These are phyloP conservation scores for Coemansia aciculifera DNA, from an alignment of 192 early-diverging fungal species.

Conservation along the genomic window DNA sequence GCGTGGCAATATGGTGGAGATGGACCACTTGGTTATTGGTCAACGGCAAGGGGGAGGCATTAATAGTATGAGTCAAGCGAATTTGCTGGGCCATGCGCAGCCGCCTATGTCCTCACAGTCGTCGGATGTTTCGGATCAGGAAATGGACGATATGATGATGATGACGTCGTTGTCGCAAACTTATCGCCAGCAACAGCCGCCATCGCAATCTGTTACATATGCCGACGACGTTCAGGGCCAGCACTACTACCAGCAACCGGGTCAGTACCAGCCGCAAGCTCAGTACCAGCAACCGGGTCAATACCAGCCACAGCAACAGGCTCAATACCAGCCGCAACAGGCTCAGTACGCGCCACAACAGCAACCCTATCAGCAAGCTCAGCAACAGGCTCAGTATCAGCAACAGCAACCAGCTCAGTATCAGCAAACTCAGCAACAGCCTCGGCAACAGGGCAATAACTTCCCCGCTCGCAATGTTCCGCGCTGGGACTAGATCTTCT, in stretches of 20 bases:
- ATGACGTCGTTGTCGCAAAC: conserved; percentile 12
- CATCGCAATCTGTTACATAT: conserved; percentile 2
- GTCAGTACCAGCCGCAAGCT: neutral
- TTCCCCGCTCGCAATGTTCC: conserved; percentile 26
- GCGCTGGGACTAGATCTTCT: conserved; percentile 30
- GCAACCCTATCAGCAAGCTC: neutral
- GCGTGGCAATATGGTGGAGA: conserved; percentile 18
- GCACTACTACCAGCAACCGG: neutral
- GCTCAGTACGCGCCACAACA: neutral
- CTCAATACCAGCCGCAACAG: conserved; percentile 7
- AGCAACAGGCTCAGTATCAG: neutral
- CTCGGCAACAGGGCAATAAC: neutral
- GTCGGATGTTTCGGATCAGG: conserved; percentile 18
- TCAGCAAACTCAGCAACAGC: neutral
- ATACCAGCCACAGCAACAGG: neutral
- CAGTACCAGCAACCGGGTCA: neutral
- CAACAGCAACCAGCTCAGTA: neutral
- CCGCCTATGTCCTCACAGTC: neutral
- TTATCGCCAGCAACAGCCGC: neutral
- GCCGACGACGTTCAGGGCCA: neutral
- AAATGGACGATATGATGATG: conserved; percentile 16
- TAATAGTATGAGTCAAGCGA: conserved; percentile 30
- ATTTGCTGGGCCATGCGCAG: conserved; percentile 41
- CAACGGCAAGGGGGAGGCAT: neutral
- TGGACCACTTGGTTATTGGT: conserved; percentile 20